Evolutionary conservation across 257 asterid species (phyloP).

Genomic region (Scutellaria galericulata): DNA sequence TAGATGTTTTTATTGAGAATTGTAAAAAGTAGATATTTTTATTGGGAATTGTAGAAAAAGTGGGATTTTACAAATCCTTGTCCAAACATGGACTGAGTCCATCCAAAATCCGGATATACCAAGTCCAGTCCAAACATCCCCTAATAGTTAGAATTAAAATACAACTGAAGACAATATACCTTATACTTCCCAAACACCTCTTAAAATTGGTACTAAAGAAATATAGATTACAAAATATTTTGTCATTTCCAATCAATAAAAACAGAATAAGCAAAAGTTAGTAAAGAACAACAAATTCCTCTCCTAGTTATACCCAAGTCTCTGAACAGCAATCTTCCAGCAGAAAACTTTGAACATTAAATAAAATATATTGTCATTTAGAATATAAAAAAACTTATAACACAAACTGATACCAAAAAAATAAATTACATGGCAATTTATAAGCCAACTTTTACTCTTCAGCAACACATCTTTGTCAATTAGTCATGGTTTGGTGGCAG

Average conservation of each 20-base stretch:
- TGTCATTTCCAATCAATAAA: neutral
- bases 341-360: neutral
- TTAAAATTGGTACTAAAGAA: neutral
- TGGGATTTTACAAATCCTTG: no score
- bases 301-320: neutral
- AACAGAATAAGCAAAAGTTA: neutral
- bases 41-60: no score
- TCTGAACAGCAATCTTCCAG: neutral
- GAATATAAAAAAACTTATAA: neutral
- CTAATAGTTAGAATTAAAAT: no score
- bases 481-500: slow-evolving; percentile 3
- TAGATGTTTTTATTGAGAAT: no score
- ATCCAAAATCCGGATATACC: no score
- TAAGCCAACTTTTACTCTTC: neutral
- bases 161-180: no score
- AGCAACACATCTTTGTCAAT: neutral
- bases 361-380: neutral
- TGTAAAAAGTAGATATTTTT: no score
- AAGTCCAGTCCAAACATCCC: no score
- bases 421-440: slow-evolving; percentile 19
- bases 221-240: neutral
- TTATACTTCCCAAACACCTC: no score
- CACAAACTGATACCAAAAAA: neutral
- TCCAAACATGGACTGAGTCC: no score
- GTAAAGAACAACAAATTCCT: slow-evolving; percentile 1